Evolutionary conservation across 768 basidiomycete genomes (phyloP), one percentile per base, ranked within the genome.

Genomic region (Leccinum rimulosum): DNA sequence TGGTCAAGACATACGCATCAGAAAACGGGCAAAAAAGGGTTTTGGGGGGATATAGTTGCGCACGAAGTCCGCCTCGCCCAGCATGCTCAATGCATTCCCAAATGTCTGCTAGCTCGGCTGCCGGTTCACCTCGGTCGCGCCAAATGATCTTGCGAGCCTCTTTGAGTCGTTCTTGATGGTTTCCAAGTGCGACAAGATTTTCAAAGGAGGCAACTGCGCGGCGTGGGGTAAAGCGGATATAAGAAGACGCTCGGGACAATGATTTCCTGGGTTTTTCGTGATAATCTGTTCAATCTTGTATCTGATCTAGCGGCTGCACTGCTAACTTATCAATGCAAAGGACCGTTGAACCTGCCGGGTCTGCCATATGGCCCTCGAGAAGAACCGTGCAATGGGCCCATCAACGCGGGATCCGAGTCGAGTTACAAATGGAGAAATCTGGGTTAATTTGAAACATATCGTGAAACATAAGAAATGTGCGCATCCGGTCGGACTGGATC

Each of bases 131-230:
- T 61, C 82, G 77, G 66, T 92, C 88, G 12, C 89, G 79, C 89
- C 91, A 91, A 3, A 94, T 84, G 73, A 93, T 87, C 70, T 84
- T 90, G 56, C 88, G 80, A 1, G 91, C 89, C 56, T 85, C 85
- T 61, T 75, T 81, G 33, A 93, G 76, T 2, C 83, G 79, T 60
- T 93, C 89, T 69, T 91, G 87, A 72, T 89, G 85, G 73, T 93
- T 92, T 5, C 91, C 93, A 56, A 95, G 79, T 14, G 88, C 89
- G 22, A 92, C 87, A 7, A 95, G 77, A 67, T 90, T 91, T 69
- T 93, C 91, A 64, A 93, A 93, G 0, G 89, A 92, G 9, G 83
- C 80, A 76, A 89, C 84, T 4, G 87, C 82, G 40, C 78, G 74
- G 15, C 68, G 65, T 76, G 85, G 85, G 1, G 81, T 78, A 62